Base-by-base conservation (phyloP, 2,329 filamentous ascomycete species). In the Colletotrichum tofieldiae region DNA sequence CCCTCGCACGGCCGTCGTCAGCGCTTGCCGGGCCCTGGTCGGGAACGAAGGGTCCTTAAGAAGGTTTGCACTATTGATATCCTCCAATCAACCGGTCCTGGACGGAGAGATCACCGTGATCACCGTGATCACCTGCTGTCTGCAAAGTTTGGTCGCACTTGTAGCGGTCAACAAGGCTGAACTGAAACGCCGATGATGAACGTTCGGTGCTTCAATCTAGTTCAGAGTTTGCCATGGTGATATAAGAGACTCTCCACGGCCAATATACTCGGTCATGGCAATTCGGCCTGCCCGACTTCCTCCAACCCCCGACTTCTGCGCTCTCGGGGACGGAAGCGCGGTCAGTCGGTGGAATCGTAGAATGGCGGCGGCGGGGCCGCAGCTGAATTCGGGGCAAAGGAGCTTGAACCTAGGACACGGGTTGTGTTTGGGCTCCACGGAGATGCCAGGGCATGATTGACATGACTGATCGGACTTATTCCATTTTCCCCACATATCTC, bases 41-140 rank as follows among this genome's bases (percentile, higher is more conserved):
- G 39, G 45, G 60, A 47, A 60, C 59, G 60, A 70, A 65, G 59
- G 65, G 65, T 64, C 45, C 49, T 32, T 35, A 26, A 49, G 54
- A 72, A 64, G n/a, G 70, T 72, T 72, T 70, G 54, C 70, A 54
- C 65, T 72, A 70, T 70, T 72, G 70, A 60, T 56, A 60, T 60
- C 65, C 65, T 65, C 65, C 60, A 65, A 61, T 65, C 49, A 55
- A 47, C 20, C 59, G 52, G 54, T 39, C 39, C 39, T 65, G 4
- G 54, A 60, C 65, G 65, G 65, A 72, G 45, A 72, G 65, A 69
- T 72, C 59, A 65, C 65, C 70, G 66, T 41, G 65, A 69, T 72
- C 59, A 65, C 65, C 70, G 66, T 41, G 59, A 70, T 70, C 70
- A 72, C 23, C 65, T 72, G 70, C 47, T 32, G 54, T 45, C 52